Base-by-base conservation (phyloP, 371 early-diverging fungal genomes). In the Neoconidiobolus thromboides region DNA sequence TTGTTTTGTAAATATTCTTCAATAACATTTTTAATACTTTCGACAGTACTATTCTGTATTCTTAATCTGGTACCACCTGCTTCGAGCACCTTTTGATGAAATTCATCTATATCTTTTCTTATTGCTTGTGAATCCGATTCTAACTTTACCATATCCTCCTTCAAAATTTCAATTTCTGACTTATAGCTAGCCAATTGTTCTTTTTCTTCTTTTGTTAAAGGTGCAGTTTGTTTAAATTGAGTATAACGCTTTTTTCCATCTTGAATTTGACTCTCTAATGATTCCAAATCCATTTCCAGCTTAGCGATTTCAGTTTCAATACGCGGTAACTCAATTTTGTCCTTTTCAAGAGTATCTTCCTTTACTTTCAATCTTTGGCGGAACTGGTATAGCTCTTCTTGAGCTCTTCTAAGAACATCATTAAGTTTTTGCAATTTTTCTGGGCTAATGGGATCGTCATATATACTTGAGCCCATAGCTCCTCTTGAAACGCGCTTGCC, bases 51-150 rank as follows among this genome's bases (percentile, higher is more conserved):
- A 61, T 86, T 89, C 69, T 97, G 95, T 3, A 78, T 68, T 47
- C 93, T 77, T 40, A 95, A 69, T 63, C 82, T 77, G 64, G 84
- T 84, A 60, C 94, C 95, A 57, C 96, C 95, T 7, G 81, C 89
- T 58, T 91, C 80, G 71, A 94, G 73, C 60, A 95, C 93, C 62
- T 88, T 76, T 43, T 88, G 81, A 58, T 94, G 93, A 15, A 95
- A 71, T 10, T 73, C 71, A 47, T 77, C 72, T 59, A 89, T 86
- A 10, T 74, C 81, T 2, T 68, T 75, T 55, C 86, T 81, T 49
- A 87, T 82, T 4, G 72, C 59, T 14, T 65, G 60, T 42, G 75
- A 65, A 40, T 76, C 69, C 53, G 62, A 63, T 57, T 75, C 73
- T 51, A 81, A 67, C 62, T 60, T 55, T 1, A 44, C 56, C 5